Evolutionary conservation across 75 land plant species (phyloP).

Genomic region (Selaginella moellendorffii): DNA sequence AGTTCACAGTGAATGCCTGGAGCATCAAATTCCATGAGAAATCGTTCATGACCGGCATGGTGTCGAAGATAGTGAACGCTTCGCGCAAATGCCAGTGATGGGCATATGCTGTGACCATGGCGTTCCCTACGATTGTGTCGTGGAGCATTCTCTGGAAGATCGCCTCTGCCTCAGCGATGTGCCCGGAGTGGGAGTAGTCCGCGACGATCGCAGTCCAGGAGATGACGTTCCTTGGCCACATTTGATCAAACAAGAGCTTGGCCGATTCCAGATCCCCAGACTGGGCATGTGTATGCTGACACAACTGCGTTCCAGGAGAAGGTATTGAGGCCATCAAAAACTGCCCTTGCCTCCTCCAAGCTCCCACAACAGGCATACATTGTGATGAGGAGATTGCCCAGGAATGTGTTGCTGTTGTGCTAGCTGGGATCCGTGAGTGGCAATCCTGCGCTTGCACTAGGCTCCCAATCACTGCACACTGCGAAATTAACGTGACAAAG

Average conservation of each 20-base stretch:
- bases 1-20: background rate
- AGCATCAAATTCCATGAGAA: background rate
- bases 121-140: background rate
- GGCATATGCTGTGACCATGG: background rate
- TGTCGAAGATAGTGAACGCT: background rate
- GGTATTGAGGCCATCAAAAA: background rate
- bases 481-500: background rate
- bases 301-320: background rate
- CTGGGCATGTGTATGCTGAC: background rate
- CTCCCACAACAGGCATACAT: background rate
- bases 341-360: background rate
- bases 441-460: background rate
- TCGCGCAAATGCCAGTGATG: background rate
- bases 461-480: background rate
- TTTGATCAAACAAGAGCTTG: background rate
- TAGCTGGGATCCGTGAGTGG: background rate
- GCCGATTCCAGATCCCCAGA: background rate
- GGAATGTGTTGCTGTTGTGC: background rate
- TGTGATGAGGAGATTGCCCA: background rate
- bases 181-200: background rate
- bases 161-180: background rate
- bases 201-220: background rate
- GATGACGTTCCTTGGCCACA: background rate
- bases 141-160: background rate
- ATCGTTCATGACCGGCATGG: background rate